Percentiles rank a stretch among this genome's conserved stretches.
phyloP scores from a whole-genome alignment of 2,329 filamentous ascomycete species.

The Hymenoscyphus repandus region DNA sequence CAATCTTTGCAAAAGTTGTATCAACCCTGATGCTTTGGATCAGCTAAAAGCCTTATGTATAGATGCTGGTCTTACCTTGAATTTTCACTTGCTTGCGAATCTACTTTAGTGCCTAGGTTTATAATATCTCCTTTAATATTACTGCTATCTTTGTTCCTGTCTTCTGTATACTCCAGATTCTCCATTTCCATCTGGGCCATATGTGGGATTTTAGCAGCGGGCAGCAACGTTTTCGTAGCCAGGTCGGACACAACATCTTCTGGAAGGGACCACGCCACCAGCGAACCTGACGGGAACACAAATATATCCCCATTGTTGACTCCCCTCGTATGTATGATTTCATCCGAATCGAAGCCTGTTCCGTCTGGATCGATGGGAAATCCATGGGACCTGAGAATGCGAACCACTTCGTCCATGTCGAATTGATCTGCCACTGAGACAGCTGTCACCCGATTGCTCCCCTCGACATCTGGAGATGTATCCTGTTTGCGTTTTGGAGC shows the following conservation, averaged over 20 bases:
- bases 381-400: constrained; percentile 52
- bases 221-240: constrained; percentile 66
- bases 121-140: constrained; percentile 83
- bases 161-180: constrained; percentile 80
- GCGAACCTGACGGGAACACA: constrained; percentile 88
- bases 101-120: constrained; percentile 71
- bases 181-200: constrained; percentile 72
- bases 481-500: constrained; percentile 25
- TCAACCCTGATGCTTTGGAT: constrained; percentile 34
- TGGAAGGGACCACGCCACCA: constrained; percentile 87
- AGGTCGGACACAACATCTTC: constrained; percentile 65
- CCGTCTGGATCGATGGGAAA: constrained; percentile 58
- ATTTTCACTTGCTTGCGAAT: constrained; percentile 38
- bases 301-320: constrained; percentile 79
- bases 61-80: constrained; percentile 13
- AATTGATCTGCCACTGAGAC: constrained; percentile 60
- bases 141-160: constrained; percentile 67
- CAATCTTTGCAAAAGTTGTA: constrained; percentile 82
- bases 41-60: not conserved
- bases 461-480: constrained; percentile 32
- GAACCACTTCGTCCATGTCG: constrained; percentile 55
- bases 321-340: constrained; percentile 58
- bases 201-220: constrained; percentile 72
- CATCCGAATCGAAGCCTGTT: constrained; percentile 54
- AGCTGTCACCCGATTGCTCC: constrained; percentile 43